Percentiles rank a stretch among this genome's conserved stretches.
Conservation (phyloP, 2,329 filamentous ascomycete genomes). For the Teratosphaeria destructans region DNA sequence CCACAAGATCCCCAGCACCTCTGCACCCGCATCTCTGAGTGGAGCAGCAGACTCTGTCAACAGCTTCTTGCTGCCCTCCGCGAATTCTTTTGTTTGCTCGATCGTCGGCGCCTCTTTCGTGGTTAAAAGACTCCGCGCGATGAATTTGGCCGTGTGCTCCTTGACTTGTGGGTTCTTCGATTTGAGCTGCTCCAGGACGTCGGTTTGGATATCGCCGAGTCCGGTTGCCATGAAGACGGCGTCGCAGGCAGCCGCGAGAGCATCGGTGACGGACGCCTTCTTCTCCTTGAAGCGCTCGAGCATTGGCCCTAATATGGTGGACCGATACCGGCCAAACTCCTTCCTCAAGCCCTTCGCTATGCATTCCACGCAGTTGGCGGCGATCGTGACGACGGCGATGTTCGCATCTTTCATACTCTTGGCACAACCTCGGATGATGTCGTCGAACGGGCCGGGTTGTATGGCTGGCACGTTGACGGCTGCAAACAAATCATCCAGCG, state of each 20-base stretch:
- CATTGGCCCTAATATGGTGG: conserved; percentile 73
- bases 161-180: conserved; percentile 99
- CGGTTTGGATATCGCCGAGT: conserved; percentile 80
- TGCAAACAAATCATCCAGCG: conserved; percentile 68
- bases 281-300: conserved; percentile 97
- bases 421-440: conserved; percentile 71
- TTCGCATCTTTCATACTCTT: conserved; percentile 99
- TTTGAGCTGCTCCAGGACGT: conserved; percentile 70
- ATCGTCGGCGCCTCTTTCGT: conserved; percentile 78
- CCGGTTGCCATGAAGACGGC: conserved; percentile 55
- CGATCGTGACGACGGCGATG: conserved; percentile 83
- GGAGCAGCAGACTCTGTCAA: conserved; percentile 80
- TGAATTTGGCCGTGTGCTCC: conserved; percentile 84
- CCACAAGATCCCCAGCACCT: conserved; percentile 89
- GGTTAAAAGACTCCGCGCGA: conserved; percentile 76
- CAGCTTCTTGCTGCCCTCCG: conserved; percentile 82
- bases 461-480: conserved; percentile 78
- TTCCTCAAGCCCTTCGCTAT: conserved; percentile 76
- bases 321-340: conserved; percentile 69
- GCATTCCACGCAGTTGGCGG: conserved; percentile 83
- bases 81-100: conserved; percentile 70
- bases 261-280: conserved; percentile 80
- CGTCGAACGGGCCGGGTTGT: conserved; percentile 80
- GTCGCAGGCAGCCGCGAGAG: conserved; percentile 76
- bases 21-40: conserved; percentile 78